Evolutionary conservation across 2,329 filamentous ascomycete genomes (phyloP).

Genomic region (Ophiosphaerella narmari): DNA sequence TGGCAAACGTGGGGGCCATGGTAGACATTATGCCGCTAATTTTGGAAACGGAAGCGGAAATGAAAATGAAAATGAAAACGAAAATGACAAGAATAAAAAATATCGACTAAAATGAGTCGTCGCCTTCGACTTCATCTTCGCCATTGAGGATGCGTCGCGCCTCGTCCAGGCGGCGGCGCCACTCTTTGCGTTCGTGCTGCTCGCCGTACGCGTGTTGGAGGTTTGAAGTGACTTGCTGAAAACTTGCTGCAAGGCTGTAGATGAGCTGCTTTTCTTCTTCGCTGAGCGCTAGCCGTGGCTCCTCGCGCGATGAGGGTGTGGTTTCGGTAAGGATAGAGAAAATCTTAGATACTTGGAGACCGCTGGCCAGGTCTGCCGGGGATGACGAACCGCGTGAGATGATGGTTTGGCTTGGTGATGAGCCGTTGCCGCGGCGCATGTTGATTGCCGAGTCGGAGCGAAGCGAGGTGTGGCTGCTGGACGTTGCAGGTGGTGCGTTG

Average conservation of each 20-base stretch:
- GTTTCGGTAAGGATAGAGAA: slow-evolving; percentile 50
- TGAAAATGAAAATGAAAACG: background rate
- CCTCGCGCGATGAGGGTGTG: slow-evolving; percentile 18
- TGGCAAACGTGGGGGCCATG: slow-evolving; percentile 23
- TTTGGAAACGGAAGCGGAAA: background rate
- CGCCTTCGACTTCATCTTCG: slow-evolving; percentile 49
- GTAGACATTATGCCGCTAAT: slow-evolving; percentile 36
- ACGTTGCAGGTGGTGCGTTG: slow-evolving; percentile 17
- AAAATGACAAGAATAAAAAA: no score
- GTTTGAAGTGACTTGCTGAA: slow-evolving; percentile 58
- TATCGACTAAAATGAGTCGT: slow-evolving; percentile 25
- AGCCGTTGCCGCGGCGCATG: slow-evolving; percentile 28
- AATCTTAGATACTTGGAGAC: slow-evolving; percentile 47
- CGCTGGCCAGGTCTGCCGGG: slow-evolving; percentile 33
- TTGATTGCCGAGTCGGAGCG: slow-evolving; percentile 43
- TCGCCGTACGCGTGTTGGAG: slow-evolving; percentile 55
- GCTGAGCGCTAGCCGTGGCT: slow-evolving; percentile 48
- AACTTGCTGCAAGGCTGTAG: slow-evolving; percentile 56
- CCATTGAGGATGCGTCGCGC: slow-evolving; percentile 77
- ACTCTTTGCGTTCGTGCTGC: slow-evolving; percentile 64
- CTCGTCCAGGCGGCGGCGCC: slow-evolving; percentile 73
- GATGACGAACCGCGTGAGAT: slow-evolving; percentile 37
- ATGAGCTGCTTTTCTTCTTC: slow-evolving; percentile 61
- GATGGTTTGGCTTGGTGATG: slow-evolving; percentile 36
- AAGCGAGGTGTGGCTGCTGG: slow-evolving; percentile 23